Evolutionary conservation across 805 yeast species (phyloP).

Genomic region (Kluyveromyces aestuarii): DNA sequence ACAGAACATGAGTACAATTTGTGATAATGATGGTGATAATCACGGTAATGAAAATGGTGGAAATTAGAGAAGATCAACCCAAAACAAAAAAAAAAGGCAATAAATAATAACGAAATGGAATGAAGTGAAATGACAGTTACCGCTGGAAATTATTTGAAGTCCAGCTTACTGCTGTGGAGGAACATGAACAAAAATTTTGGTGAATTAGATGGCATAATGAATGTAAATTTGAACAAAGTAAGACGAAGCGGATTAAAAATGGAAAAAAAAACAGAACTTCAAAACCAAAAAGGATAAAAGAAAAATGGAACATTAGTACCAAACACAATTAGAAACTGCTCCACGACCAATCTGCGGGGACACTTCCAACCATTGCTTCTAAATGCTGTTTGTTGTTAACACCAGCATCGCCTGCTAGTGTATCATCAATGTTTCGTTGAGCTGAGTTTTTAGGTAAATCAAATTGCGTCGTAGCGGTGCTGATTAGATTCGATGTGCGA

Average conservation of each 20-base stretch:
- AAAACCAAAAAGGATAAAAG: background rate
- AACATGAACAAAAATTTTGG: background rate
- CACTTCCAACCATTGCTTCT: slow-evolving; percentile 34
- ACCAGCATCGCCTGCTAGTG: slow-evolving; percentile 2
- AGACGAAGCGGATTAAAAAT: slow-evolving; percentile 1
- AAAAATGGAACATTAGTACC: background rate
- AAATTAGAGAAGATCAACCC: background rate
- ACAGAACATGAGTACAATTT: background rate
- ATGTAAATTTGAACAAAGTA: background rate
- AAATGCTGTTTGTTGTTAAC: slow-evolving; percentile 29
- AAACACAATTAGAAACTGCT: slow-evolving; percentile 43
- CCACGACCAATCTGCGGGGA: slow-evolving; percentile 79
- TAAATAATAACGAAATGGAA: background rate
- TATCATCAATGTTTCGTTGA: slow-evolving; percentile 2
- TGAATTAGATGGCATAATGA: background rate
- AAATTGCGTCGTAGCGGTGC: background rate
- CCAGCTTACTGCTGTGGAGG: background rate
- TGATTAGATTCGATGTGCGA: background rate
- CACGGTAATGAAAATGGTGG: background rate
- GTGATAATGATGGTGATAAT: background rate
- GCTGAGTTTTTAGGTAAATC: background rate
- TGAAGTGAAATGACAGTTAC: background rate
- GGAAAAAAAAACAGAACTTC: background rate
- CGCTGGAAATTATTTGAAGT: background rate
- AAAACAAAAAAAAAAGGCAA: background rate